Conservation (phyloP, 139 green algal genomes). For the Gonium pectorale region DNA sequence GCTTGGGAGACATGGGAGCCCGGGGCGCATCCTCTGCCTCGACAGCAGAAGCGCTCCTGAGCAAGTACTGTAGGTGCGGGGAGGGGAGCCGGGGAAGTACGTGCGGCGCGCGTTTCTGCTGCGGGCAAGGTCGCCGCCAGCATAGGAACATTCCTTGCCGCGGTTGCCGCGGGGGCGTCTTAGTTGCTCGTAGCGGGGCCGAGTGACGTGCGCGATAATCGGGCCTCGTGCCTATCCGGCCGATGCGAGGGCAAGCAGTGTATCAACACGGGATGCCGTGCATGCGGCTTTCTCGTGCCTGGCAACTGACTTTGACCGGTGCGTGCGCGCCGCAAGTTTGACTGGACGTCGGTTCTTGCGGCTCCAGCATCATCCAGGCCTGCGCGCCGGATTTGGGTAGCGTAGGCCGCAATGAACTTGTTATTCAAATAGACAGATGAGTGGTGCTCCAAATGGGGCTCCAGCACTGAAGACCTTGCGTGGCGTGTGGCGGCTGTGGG, state of each 20-base stretch:
- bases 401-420: not conserved
- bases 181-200: no score
- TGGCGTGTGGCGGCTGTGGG: no score
- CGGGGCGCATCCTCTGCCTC: not conserved
- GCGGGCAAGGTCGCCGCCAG: not conserved
- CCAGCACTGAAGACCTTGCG: no score
- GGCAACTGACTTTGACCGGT: not conserved
- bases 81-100: no score
- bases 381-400: not conserved
- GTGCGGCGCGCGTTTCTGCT: no score
- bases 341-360: not conserved
- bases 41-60: not conserved
- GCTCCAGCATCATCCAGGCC: not conserved
- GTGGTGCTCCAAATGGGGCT: no score
- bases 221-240: no score
- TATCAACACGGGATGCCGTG: slow-evolving; percentile 14
- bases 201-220: no score
- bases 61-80: slow-evolving; percentile 27
- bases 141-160: slow-evolving; percentile 16
- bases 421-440: no score
- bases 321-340: not conserved
- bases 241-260: slow-evolving; percentile 5
- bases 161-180: not conserved
- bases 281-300: not conserved
- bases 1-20: slow-evolving; percentile 30